phyloP scores from a whole-genome alignment of 768 basidiomycete species.

The Epithele typhae region DNA sequence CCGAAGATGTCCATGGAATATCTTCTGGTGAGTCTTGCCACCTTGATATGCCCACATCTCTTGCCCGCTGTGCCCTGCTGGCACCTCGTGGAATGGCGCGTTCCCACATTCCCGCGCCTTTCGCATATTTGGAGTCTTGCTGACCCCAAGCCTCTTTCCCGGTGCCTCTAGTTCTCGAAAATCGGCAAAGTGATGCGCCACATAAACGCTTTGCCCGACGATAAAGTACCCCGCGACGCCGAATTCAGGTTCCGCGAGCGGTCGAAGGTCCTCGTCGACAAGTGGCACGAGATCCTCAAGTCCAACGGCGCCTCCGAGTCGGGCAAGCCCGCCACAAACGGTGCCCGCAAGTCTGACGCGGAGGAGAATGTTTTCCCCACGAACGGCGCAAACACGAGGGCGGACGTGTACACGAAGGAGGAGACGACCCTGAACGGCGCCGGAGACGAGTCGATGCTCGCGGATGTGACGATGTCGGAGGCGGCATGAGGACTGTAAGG shows the following conservation, averaged over 20 bases:
- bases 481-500: conserved; percentile 13
- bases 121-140: conserved; percentile 16
- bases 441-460: conserved; percentile 20
- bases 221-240: conserved; percentile 57
- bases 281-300: conserved; percentile 58
- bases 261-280: conserved; percentile 63
- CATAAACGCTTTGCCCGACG: conserved; percentile 53
- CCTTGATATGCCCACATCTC: not conserved
- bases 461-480: conserved; percentile 28
- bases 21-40: conserved; percentile 43
- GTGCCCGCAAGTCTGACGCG: conserved; percentile 18
- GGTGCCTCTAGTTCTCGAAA: conserved; percentile 61
- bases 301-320: conserved; percentile 22
- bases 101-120: conserved; percentile 9
- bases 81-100: conserved; percentile 14
- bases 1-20: conserved; percentile 75
- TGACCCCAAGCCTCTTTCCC: conserved; percentile 1
- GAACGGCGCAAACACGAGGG: conserved; percentile 13
- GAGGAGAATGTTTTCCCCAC: conserved; percentile 19
- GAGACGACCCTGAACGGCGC: conserved; percentile 17
- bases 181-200: conserved; percentile 89
- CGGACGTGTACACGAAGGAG: conserved; percentile 23
- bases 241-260: conserved; percentile 72
- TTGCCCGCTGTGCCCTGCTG: conserved; percentile 27
- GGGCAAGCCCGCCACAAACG: conserved; percentile 21